A percentile compares a stretch with the other conserved stretches of the same genome.
These are phyloP conservation scores for Kentomonas sorsogonicus DNA, from an alignment of 208 protist genomes.

Conservation along the genomic window DNA sequence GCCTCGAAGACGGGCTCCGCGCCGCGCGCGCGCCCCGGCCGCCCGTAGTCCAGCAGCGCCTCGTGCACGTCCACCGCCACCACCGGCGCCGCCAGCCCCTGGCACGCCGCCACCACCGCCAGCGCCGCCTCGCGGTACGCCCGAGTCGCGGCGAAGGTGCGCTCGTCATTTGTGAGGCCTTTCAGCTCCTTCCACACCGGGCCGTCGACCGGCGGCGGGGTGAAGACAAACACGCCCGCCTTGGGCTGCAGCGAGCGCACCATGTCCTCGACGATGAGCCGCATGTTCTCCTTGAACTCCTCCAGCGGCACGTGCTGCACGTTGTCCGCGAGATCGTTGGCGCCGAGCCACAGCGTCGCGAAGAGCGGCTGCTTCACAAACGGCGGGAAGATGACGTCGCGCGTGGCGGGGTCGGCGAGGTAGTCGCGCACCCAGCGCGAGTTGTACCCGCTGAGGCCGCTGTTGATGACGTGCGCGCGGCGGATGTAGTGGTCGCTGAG, in stretches of 20 bases:
- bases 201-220: slow-evolving; percentile 32
- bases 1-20: slow-evolving; percentile 16
- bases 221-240: slow-evolving; percentile 40
- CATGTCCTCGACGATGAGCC: slow-evolving; percentile 25
- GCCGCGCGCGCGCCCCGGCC: slow-evolving; percentile 8
- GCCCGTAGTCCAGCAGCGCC: slow-evolving; percentile 18
- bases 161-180: neutral
- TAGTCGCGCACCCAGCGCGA: slow-evolving; percentile 38
- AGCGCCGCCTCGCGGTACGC: slow-evolving; percentile 25
- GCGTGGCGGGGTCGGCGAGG: slow-evolving; percentile 17
- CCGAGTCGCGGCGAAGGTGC: slow-evolving; percentile 14
- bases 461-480: slow-evolving; percentile 44
- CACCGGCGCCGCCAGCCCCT: slow-evolving; percentile 9
- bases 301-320: slow-evolving; percentile 26
- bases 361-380: slow-evolving; percentile 28
- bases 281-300: slow-evolving; percentile 32
- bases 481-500: slow-evolving; percentile 39
- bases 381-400: slow-evolving; percentile 18
- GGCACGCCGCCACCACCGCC: slow-evolving; percentile 16
- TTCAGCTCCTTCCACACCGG: slow-evolving; percentile 11
- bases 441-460: slow-evolving; percentile 66
- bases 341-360: slow-evolving; percentile 43
- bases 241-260: slow-evolving; percentile 18
- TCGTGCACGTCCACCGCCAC: slow-evolving; percentile 27
- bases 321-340: slow-evolving; percentile 24